phyloP scores from a whole-genome alignment of 2,329 filamentous ascomycete genomes.

The Daldinia sp. region DNA sequence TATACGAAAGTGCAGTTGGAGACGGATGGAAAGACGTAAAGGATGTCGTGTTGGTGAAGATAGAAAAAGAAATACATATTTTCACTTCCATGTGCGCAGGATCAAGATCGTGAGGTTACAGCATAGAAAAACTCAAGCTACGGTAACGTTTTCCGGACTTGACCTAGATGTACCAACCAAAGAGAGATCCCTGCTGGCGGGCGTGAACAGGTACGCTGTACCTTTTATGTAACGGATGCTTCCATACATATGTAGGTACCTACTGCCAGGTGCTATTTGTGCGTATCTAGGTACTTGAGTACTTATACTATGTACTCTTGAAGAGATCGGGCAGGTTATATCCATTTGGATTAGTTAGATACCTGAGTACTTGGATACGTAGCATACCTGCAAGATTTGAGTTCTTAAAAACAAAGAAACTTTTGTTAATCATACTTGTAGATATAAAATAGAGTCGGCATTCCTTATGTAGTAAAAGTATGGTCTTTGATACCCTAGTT shows the following conservation, averaged over 20 bases:
- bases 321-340: too few relatives aligned
- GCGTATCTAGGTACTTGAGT: too few relatives aligned
- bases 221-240: background rate
- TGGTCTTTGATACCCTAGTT: slow-evolving; percentile 15
- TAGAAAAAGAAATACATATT: slow-evolving; percentile 23
- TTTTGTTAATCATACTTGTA: background rate
- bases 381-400: background rate
- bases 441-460: background rate
- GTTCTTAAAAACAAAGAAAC: background rate
- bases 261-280: too few relatives aligned
- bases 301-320: too few relatives aligned
- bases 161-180: background rate
- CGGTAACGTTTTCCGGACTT: slow-evolving; percentile 13
- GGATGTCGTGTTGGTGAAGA: background rate
- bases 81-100: background rate
- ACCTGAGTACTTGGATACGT: too few relatives aligned
- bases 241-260: too few relatives aligned
- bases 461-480: slow-evolving; percentile 20
- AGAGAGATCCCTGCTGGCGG: background rate
- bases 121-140: slow-evolving; percentile 12
- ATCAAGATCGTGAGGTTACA: slow-evolving; percentile 8
- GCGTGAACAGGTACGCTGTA: background rate
- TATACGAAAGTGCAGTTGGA: slow-evolving; percentile 15
- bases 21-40: background rate
- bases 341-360: too few relatives aligned